Percentiles rank a stretch among this genome's conserved stretches.
These are phyloP conservation scores for Aspergillus uvarum DNA, from an alignment of 2,329 filamentous ascomycete genomes.

Conservation along the genomic window DNA sequence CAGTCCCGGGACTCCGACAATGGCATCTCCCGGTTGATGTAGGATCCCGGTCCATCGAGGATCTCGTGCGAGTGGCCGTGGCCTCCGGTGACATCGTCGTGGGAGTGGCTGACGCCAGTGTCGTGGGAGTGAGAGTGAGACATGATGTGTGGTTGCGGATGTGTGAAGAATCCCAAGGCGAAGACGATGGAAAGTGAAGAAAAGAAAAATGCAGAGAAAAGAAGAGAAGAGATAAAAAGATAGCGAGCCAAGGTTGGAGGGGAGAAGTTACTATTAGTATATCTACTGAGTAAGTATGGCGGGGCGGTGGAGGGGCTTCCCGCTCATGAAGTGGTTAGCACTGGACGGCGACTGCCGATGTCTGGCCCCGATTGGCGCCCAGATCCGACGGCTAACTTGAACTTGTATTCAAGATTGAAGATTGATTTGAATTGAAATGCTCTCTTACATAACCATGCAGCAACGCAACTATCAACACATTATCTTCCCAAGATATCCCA, in stretches of 20 bases:
- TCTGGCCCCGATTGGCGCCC: neutral
- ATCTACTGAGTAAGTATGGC: neutral
- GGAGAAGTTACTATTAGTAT: neutral
- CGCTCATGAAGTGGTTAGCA: too few relatives aligned
- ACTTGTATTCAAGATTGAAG: too few relatives aligned
- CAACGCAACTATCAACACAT: constrained; percentile 8
- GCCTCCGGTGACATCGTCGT: constrained; percentile 57
- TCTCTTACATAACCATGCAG: neutral
- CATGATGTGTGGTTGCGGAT: constrained; percentile 16
- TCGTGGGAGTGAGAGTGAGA: constrained; percentile 45
- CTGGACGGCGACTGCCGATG: constrained; percentile 3
- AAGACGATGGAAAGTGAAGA: neutral
- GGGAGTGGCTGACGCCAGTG: constrained; percentile 42
- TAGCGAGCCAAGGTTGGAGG: neutral
- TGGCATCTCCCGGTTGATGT: constrained; percentile 86
- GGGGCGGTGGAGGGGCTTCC: constrained; percentile 1
- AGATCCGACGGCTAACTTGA: neutral
- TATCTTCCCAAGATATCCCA: constrained; percentile 1
- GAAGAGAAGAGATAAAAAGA: neutral
- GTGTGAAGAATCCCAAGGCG: neutral
- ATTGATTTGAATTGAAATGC: neutral
- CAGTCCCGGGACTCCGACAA: constrained; percentile 85
- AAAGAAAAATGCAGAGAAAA: neutral
- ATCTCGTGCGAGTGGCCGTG: constrained; percentile 97
- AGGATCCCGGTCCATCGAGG: constrained; percentile 89